Base-by-base conservation (phyloP, 106 monocot species). In the Dendrobium chrysotoxum region DNA sequence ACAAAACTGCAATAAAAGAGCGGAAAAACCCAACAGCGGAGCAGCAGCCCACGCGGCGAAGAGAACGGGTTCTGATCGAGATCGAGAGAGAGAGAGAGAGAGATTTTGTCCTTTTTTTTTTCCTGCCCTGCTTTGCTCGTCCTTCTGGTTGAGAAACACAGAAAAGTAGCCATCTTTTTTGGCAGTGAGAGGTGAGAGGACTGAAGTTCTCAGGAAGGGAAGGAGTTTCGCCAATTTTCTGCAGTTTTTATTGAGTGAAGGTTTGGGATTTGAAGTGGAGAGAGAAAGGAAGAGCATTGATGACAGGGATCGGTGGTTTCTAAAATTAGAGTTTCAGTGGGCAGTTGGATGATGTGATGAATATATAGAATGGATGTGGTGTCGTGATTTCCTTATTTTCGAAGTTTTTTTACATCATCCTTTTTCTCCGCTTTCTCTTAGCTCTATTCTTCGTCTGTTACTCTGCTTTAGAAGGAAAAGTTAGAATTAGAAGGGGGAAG, bases 41-140 rank as follows among this genome's bases (percentile, higher is more conserved):
- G 64, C 64, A 65, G 64, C n/a, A 65, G 26, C 77, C 42, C 78
- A 80, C 55, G 75, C 79, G 79, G 75, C 72, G 81, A 72, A 71
- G 26, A 40, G 81, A 75, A 53, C 47, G 67, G 79, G 53, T 41
- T 61, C 50, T 30, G 47, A 45, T 85, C 11, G n/a, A 7, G 7
- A n/a, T 4, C 7, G 42, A 40, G 46, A 45, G 26, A 47, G 76
- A 77, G 10, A 28, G 50, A 53, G 31, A 53, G 40, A n/a, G n/a
- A n/a, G 2, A 11, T 12, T 50, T 70, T 31, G 9, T 31, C 35
- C 35, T 77, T 41, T 45, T 30, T 23, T 53, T 53, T 2, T 39
- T 23, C 30, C 30, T 25, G 0, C 5, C 77, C 12, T 4, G 21
- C n/a, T 18, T 35, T 20, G 40, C 28, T 20, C 39, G 4, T 74